Evolutionary conservation across 495 filamentous ascomycete genomes (phyloP), one percentile per base, ranked within the genome.

Genomic region (Neurospora discreta): DNA sequence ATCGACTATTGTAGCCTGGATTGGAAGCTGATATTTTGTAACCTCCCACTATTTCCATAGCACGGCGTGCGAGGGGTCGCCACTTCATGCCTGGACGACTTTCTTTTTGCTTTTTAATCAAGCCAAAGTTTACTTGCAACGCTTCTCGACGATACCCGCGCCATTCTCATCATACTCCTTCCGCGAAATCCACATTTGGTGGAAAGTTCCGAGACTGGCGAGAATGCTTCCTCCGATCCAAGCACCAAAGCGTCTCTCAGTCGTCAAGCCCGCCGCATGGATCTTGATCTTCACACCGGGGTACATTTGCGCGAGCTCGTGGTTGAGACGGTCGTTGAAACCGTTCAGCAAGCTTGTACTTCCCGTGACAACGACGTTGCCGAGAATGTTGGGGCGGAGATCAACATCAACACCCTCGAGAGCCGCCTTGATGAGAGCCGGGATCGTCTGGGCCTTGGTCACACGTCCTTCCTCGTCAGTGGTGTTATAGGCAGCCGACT

Each of bases 171-270:
- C 89, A 80, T 93, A 93, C 84, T 93, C 91, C 82, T 92, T 91
- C 79, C 84, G 89, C 20, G 90, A 93, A 74, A 99, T 94, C 95
- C 95, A 99, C 92, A 98, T 92, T 79, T 98, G 95, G 84, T 99
- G 95, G 81, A 99, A 99, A n/a, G 93, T 97, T 10, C 96, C 96
- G 84, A 99, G 81, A 82, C 94, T 97, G 3, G 91, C 95, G 76
- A 98, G 83, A 75, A 99, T 98, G 83, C 94, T 97, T 16, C 95
- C 95, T 33, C 95, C 95, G 74, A 99, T 91, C 96, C 96, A 99
- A 39, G 90, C 90, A 15, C 92, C 94, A 80, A 95, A 98, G 71
- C 91, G 89, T 69, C 95, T 83, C 87, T 99, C 95, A 15, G 89
- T 89, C 0, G 89, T 91, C 75, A 93, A 89, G n/a, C 93, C 91